Percentiles rank a stretch among this genome's conserved stretches.
Conservation (phyloP, 2,329 filamentous ascomycete genomes). For the Teratosphaeriaceae sp. region DNA sequence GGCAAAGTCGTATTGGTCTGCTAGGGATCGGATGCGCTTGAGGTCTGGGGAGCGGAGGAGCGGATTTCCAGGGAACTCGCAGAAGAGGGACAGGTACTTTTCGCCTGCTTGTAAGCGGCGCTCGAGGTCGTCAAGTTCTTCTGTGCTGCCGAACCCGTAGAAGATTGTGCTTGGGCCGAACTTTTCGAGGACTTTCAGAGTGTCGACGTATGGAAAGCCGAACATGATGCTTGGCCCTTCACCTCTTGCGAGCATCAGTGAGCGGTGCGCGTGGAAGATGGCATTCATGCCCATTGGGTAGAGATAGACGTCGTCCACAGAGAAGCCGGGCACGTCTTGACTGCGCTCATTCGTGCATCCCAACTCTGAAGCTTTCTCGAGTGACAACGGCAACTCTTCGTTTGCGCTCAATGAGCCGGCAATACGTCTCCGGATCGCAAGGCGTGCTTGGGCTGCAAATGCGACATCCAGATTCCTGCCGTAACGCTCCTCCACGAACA, state of each 20-base stretch:
- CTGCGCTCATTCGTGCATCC: conserved; percentile 24
- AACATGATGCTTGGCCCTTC: conserved; percentile 75
- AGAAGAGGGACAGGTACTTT: conserved; percentile 76
- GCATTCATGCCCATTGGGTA: conserved; percentile 91
- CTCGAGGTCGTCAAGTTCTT: conserved; percentile 81
- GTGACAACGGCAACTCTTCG: conserved; percentile 56
- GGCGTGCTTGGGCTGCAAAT: conserved; percentile 72
- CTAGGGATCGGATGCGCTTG: conserved; percentile 68
- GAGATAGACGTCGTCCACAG: conserved; percentile 82
- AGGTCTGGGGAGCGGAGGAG: conserved; percentile 81
- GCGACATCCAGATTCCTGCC: conserved; percentile 81
- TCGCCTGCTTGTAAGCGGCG: conserved; percentile 63
- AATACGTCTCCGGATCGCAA: conserved; percentile 80
- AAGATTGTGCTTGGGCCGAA: conserved; percentile 86
- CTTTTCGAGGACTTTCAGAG: conserved; percentile 88
- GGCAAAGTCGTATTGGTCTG: conserved; percentile 78
- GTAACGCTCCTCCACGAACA: conserved; percentile 90
- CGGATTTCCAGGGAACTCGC: conserved; percentile 92
- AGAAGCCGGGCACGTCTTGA: conserved; percentile 54
- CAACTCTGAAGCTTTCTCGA: conserved; percentile 37
- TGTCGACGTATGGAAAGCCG: conserved; percentile 97
- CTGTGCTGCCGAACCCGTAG: conserved; percentile 71
- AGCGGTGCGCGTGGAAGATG: conserved; percentile 82
- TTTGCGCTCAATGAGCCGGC: conserved; percentile 75
- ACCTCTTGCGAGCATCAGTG: conserved; percentile 59